Base-by-base conservation (phyloP, 495 filamentous ascomycete genomes). In the Lichina pygmaea region DNA sequence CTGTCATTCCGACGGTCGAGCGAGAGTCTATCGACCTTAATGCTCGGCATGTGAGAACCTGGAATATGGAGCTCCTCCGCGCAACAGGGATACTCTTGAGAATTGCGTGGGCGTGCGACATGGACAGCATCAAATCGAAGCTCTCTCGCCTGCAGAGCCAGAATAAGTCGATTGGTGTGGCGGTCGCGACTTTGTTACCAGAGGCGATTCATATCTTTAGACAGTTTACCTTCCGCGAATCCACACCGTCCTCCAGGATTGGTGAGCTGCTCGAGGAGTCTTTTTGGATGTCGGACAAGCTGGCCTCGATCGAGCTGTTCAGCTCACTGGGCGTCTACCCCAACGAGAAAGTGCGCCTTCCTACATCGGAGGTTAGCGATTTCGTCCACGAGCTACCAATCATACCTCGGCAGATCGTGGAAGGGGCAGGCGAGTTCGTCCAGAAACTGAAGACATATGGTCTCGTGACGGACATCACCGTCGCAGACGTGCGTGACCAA, bases 1-100 rank as follows among this genome's bases (percentile, higher is more conserved):
- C 86, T 12, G 77, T 95, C 37, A 95, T 99, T 50, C 91, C 91
- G 3, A 99, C 91, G 0, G 91, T 95, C n/a, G 91, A 99, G 62
- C 73, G 91, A 46, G 91, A 99, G 58, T 84, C 78, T 44, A 92
- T 95, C 41, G 91, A 99, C 55, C 66, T 99, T 44, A 95, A 95
- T 59, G 89, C 91, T 40, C 75, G 84, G 42, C 85, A 78, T 62
- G 84, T 99, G 16, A 77, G 81, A 39, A 80, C 74, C 33, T 99
- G 91, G 91, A 99, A 99, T 55, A 61, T 77, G n/a, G 91, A 94
- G 55, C 81, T 99, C 73, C 62, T 99, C 15, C 72, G 86, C 39
- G 77, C 82, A 12, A 82, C 86, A 24, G 91, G 91, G 47, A 81
- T 95, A 50, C 75, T 92, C 46, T 75, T 83, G 47, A 73, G 91